Evolutionary conservation across 345 rosid genomes (phyloP).

Genomic region (Camelina laxa): DNA sequence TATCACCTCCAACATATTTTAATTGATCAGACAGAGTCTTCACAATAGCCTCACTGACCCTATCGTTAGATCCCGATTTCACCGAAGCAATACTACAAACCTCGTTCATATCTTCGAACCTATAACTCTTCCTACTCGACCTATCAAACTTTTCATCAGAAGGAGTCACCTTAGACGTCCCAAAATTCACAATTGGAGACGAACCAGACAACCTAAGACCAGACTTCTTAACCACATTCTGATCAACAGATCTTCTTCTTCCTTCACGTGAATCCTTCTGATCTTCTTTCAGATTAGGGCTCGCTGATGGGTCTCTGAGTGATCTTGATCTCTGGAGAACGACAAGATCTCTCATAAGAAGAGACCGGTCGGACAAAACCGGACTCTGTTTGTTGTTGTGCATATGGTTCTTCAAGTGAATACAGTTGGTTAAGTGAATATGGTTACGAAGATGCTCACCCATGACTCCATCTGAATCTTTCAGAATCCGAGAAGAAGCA

Average conservation of each 20-base stretch:
- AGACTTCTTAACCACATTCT: slow-evolving; percentile 51
- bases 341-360: slow-evolving; percentile 90
- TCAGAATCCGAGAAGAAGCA: slow-evolving; percentile 68
- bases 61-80: slow-evolving; percentile 54
- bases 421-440: slow-evolving; percentile 93
- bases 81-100: slow-evolving; percentile 54
- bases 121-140: slow-evolving; percentile 56
- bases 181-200: slow-evolving; percentile 57
- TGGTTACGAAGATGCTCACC: slow-evolving; percentile 95
- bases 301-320: slow-evolving; percentile 90
- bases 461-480: slow-evolving; percentile 87
- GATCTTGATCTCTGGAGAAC: slow-evolving; percentile 91
- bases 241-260: slow-evolving; percentile 69
- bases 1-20: slow-evolving; percentile 61
- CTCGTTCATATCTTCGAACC: slow-evolving; percentile 47
- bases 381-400: slow-evolving; percentile 84
- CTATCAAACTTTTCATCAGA: slow-evolving; percentile 48
- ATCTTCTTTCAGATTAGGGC: slow-evolving; percentile 68
- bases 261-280: slow-evolving; percentile 44
- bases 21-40: slow-evolving; percentile 80
- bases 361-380: slow-evolving; percentile 67
- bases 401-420: slow-evolving; percentile 98
- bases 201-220: slow-evolving; percentile 69
- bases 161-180: slow-evolving; percentile 65
- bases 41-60: slow-evolving; percentile 46